Conservation (phyloP, 345 rosid genomes). For the Mallotus nudiflorus region DNA sequence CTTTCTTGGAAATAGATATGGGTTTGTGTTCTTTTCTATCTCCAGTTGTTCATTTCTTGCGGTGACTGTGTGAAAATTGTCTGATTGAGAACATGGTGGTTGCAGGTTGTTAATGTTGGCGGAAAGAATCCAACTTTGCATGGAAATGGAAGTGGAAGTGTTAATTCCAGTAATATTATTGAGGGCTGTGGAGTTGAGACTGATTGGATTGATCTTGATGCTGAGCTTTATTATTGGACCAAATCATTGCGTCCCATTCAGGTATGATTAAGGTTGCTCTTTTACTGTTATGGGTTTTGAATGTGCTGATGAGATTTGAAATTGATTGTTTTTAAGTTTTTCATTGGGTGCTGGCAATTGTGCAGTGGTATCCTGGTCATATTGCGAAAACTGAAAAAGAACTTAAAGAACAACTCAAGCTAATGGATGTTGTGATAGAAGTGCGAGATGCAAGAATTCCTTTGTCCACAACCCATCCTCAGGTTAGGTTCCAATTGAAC, state of each 20-base stretch:
- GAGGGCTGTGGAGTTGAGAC: no score
- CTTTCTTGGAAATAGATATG: neutral
- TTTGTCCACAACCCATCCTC: slow-evolving; percentile 80
- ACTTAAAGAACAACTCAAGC: slow-evolving; percentile 85
- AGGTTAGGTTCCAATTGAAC: slow-evolving; percentile 41
- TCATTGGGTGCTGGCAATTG: slow-evolving; percentile 12
- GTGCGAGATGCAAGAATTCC: slow-evolving; percentile 95
- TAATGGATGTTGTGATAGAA: slow-evolving; percentile 96
- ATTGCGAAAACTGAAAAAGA: slow-evolving; percentile 93
- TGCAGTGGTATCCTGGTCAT: slow-evolving; percentile 97
- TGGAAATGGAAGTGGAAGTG: slow-evolving; percentile 37
- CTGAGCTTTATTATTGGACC: slow-evolving; percentile 77
- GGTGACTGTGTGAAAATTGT: neutral
- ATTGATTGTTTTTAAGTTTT: neutral
- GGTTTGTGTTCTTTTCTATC: no score
- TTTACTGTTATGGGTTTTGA: neutral
- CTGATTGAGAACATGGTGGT: slow-evolving; percentile 6
- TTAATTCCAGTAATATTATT: slow-evolving; percentile 16
- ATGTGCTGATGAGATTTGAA: neutral
- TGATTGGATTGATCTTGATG: slow-evolving; percentile 73
- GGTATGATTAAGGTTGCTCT: slow-evolving; percentile 33
- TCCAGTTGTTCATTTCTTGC: neutral
- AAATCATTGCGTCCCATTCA: slow-evolving; percentile 75
- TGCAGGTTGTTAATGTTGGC: slow-evolving; percentile 81
- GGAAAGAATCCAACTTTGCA: slow-evolving; percentile 46